These are phyloP conservation scores for Oryza nivara DNA, from an alignment of 176 grass and related monocot genomes.

Conservation along the genomic window DNA sequence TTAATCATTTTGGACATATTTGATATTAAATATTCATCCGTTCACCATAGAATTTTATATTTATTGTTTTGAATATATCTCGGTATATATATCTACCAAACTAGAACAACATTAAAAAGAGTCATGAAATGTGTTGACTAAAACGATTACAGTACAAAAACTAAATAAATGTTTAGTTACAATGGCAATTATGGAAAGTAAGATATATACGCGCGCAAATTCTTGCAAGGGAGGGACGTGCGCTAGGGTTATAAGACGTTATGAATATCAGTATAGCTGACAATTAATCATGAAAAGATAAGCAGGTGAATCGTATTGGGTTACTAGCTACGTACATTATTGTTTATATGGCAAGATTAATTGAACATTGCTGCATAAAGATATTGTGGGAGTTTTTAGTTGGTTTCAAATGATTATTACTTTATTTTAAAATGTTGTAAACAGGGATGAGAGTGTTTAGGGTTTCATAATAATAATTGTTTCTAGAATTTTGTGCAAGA, in stretches of 20 bases:
- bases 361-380: background rate
- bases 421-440: background rate
- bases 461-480: background rate
- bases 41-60: no score
- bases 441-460: background rate
- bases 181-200: background rate
- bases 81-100: no score
- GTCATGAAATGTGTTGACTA: no score
- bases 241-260: background rate
- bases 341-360: background rate
- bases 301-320: background rate
- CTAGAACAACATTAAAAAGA: no score
- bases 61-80: no score
- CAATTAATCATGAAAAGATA: background rate
- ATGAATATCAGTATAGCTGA: background rate
- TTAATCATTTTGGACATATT: no score
- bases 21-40: no score
- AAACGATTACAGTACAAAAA: no score
- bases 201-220: background rate
- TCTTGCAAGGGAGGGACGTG: background rate
- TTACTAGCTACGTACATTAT: background rate
- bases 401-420: background rate
- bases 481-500: background rate
- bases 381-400: background rate
- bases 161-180: background rate